Conservation (phyloP, 2,329 filamentous ascomycete genomes). For the Neonectria sp. region DNA sequence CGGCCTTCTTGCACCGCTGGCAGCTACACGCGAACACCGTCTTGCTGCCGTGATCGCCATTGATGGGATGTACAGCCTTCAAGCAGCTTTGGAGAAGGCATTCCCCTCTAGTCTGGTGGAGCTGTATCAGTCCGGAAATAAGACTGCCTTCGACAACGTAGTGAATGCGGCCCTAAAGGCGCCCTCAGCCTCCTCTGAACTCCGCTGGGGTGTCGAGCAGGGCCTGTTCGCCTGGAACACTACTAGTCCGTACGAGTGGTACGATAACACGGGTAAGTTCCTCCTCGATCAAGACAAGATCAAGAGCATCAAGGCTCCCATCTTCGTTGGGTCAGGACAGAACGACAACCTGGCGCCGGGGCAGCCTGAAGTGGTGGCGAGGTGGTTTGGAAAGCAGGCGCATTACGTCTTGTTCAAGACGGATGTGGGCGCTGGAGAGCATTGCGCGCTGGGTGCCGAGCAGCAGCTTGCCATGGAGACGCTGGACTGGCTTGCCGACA, state of each 20-base stretch:
- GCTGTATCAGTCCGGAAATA: slow-evolving; percentile 17
- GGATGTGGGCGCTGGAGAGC: slow-evolving; percentile 30
- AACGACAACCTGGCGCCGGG: slow-evolving; percentile 23
- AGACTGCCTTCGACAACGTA: slow-evolving; percentile 19
- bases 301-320: slow-evolving; percentile 15
- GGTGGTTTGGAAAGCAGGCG: slow-evolving; percentile 18
- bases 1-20: slow-evolving; percentile 43
- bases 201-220: slow-evolving; percentile 31
- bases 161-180: neutral
- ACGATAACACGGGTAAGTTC: slow-evolving; percentile 19
- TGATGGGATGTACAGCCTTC: slow-evolving; percentile 27
- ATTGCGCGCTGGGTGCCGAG: slow-evolving; percentile 31
- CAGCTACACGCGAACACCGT: slow-evolving; percentile 30
- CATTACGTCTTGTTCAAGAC: slow-evolving; percentile 28
- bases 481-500: slow-evolving; percentile 21
- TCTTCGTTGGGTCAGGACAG: slow-evolving; percentile 26
- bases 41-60: slow-evolving; percentile 28
- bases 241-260: slow-evolving; percentile 24
- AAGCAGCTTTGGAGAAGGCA: slow-evolving; percentile 4
- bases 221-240: slow-evolving; percentile 30
- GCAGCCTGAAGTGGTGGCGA: slow-evolving; percentile 29
- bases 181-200: slow-evolving; percentile 8
- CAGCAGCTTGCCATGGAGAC: slow-evolving; percentile 23
- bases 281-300: slow-evolving; percentile 20
- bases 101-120: slow-evolving; percentile 13